Evolutionary conservation across 805 yeast genomes (phyloP), one percentile per base, ranked within the genome.

Genomic region (Vanderwaltozyma verrucispora): DNA sequence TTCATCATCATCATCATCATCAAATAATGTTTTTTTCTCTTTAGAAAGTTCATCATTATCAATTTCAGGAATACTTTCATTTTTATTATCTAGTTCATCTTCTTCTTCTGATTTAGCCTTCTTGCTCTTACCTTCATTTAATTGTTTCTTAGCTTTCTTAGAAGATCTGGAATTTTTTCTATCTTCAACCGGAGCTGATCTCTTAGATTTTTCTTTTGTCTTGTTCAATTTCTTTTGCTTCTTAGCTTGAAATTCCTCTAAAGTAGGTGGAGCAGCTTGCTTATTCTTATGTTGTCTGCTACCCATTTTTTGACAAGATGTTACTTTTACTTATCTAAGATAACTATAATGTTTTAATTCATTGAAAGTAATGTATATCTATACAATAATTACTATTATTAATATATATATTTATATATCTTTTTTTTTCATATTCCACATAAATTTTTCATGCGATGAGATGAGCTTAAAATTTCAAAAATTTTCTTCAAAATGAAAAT

Each of bases 211-310:
- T 39, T 60, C 59, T 36, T 55, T 54, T 51, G 55, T 56, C 52
- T 54, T 63, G 41, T 60, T 59, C 41, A 55, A 60, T 38, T 56
- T 60, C 43, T 53, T 56, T 35, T 54, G 58, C 36, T 65, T 68
- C 51, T 64, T 74, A 43, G 71, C 69, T 47, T 75, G 75, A 59
- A 88, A 79, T 53, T 89, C 95, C 32, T 89, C 97, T 44, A 79
- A 67, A 5, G 87, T 58, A 26, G 96, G 96, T 49, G 97, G 97
- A 41, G 74, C 83, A 32, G 86, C 92, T 66, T 89, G 97, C 70
- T 85, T 89, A 53, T 85, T 81, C 63, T 81, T 86, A 41, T 85
- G 84, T 68, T 84, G 80, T 74, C 95, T 81, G 44, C 66, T 64
- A 60, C 97, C 97, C 95, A 88, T 85, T 8, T 26, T 26, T 26